These are phyloP conservation scores for Rhizopus stolonifer DNA, from an alignment of 371 early-diverging fungal species.

Conservation along the genomic window DNA sequence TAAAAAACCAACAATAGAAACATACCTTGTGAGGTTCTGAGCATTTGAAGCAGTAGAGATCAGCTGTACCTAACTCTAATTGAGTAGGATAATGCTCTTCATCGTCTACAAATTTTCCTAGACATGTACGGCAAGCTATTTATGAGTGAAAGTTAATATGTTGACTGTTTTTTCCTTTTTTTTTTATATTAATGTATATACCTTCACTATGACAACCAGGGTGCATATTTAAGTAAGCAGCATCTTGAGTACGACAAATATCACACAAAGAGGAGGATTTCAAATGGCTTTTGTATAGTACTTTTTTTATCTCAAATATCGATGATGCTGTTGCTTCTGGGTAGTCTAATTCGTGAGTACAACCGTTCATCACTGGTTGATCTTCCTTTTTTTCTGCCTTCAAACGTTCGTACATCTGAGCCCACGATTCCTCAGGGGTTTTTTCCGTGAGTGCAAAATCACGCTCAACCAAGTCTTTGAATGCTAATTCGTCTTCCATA, in stretches of 20 bases:
- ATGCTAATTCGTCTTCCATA: conserved; percentile 29
- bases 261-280: conserved; percentile 23
- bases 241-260: conserved; percentile 24
- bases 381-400: neutral
- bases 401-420: conserved; percentile 17
- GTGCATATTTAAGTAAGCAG: conserved; percentile 26
- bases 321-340: conserved; percentile 5
- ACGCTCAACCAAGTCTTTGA: conserved; percentile 30
- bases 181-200: conserved; percentile 1
- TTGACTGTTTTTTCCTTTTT: too few species aligned
- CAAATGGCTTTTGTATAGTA: conserved; percentile 17
- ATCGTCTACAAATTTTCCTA: conserved; percentile 6
- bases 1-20: neutral
- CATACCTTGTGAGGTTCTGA: conserved; percentile 18
- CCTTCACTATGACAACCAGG: conserved; percentile 22
- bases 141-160: too few species aligned
- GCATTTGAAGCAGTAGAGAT: conserved; percentile 33
- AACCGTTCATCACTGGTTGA: neutral
- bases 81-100: conserved; percentile 28
- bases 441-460: conserved; percentile 37
- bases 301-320: conserved; percentile 27
- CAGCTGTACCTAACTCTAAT: conserved; percentile 23
- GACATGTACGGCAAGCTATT: conserved; percentile 29
- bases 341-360: conserved; percentile 13
- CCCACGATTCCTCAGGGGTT: conserved; percentile 27